Base-by-base conservation (phyloP, 768 basidiomycete genomes). In the Tulasnella sp. region DNA sequence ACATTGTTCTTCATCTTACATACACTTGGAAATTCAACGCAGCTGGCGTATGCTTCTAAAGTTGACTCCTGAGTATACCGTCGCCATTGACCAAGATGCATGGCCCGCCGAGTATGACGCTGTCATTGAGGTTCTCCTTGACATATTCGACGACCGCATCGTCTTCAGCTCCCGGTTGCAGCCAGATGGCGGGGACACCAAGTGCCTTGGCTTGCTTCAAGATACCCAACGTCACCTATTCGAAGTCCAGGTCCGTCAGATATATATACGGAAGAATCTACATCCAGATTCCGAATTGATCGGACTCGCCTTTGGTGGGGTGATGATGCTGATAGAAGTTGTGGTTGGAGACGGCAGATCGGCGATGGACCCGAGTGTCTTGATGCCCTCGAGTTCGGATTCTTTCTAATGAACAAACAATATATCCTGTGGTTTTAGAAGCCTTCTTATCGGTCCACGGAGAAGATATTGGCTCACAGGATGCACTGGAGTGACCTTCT, bases 111-210 rank as follows among this genome's bases (percentile, higher is more conserved):
- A 80, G 80, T 51, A 94, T 78, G n/a, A 88, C 86, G 60, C 77
- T 76, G 67, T 82, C 82, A 29, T 74, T 71, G 64, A 91, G 70
- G 3, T 75, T 78, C 60, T 82, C 78, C 45, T 79, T 76, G 68
- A 93, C 81, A 65, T 79, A 93, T 19, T 74, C 66, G 17, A 75
- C 71, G 50, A 92, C 87, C 3, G 71, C 70, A 13, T 74, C 77
- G 65, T 88, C 83, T 63, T 85, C 83, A 9, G 90, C 87, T 23
- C 89, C 90, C 4, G 91, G 91, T 69, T 94, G 92, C 26, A 93
- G 78, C 91, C 92, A 95, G 43, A 92, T 75, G 2, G 83, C 78
- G 4, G 83, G 85, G n/a, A 88, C 70, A n/a, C 71, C 70, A 19
- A 81, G 78, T n/a, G 76, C 76, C 69, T 84, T 83, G 10, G 83